Evolutionary conservation across 176 grass and related monocot species (phyloP), one percentile per base, ranked within the genome.

Genomic region (Stipa capillata): DNA sequence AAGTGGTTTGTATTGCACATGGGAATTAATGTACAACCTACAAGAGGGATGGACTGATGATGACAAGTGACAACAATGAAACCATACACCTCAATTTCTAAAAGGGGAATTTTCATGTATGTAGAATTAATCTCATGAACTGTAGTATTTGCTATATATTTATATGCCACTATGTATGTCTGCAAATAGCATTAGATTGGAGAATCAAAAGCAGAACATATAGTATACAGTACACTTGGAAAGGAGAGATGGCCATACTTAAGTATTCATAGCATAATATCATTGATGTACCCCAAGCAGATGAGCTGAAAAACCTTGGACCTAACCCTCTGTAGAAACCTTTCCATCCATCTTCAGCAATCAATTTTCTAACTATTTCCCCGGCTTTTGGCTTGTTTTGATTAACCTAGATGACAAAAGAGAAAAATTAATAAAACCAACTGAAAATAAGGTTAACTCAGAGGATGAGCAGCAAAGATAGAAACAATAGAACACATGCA

Each of bases 221-320:
- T n/a, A 7, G n/a, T n/a, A n/a, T n/a, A n/a, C n/a, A n/a, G n/a
- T n/a, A 72, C n/a, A 80, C 40, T 79, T 36, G 57, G 55, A 68
- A 34, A 88, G 59, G 41, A 50, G 27, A 43, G 8, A 14, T 2
- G 18, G 20, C 33, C 87, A 65, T 99, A 99, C 96, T 99, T 64
- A 99, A 55, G 65, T 91, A 99, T 82, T 99, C 92, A 34, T 99
- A 99, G 88, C 92, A 87, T 82, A 99, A 92, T 49, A 99, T 95
- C 96, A 95, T 95, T 39, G 92, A 84, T 35, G 96, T 99, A 44
- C 96, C 96, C 96, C 96, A 99, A 61, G 92, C 96, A 64, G 96
- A 95, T 89, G 91, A 95, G 86, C 96, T 99, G 85, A 99, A 84
- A 85, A 99, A 91, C 21, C 96, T 90, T 79, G 96, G 92, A 56